These are phyloP conservation scores for Dendrobium officinale DNA, from an alignment of 106 monocot species.

Conservation along the genomic window DNA sequence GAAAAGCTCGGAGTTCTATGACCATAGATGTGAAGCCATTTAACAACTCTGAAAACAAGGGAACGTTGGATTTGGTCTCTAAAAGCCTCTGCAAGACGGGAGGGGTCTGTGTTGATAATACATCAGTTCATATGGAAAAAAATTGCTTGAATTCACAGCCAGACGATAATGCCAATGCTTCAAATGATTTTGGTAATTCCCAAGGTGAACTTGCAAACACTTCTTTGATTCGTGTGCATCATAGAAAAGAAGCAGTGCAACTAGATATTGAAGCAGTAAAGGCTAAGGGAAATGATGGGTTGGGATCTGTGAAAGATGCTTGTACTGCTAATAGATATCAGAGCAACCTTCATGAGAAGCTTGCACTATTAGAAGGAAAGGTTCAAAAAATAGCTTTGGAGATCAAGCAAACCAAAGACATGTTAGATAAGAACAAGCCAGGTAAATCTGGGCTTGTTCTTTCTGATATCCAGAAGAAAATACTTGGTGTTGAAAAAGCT, in stretches of 20 bases:
- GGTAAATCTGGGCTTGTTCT: slow-evolving; percentile 70
- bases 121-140: slow-evolving; percentile 5
- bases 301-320: slow-evolving; percentile 8
- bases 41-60: neutral
- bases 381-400: slow-evolving; percentile 93
- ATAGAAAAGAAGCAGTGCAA: neutral
- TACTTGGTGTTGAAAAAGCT: slow-evolving; percentile 77
- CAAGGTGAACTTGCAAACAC: neutral
- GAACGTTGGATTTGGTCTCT: neutral
- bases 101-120: neutral
- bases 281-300: slow-evolving; percentile 36
- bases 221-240: neutral
- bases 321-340: slow-evolving; percentile 25
- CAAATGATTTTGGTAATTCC: neutral
- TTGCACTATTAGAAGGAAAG: slow-evolving; percentile 78
- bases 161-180: neutral
- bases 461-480: slow-evolving; percentile 81
- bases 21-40: slow-evolving; percentile 4
- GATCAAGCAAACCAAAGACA: slow-evolving; percentile 85
- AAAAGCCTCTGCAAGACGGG: neutral
- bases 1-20: neutral
- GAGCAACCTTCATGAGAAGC: slow-evolving; percentile 80
- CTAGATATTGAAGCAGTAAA: slow-evolving; percentile 13
- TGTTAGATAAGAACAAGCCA: slow-evolving; percentile 70
- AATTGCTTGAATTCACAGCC: neutral